Conservation (phyloP, 2,329 filamentous ascomycete genomes). For the Chaetomium globosum region DNA sequence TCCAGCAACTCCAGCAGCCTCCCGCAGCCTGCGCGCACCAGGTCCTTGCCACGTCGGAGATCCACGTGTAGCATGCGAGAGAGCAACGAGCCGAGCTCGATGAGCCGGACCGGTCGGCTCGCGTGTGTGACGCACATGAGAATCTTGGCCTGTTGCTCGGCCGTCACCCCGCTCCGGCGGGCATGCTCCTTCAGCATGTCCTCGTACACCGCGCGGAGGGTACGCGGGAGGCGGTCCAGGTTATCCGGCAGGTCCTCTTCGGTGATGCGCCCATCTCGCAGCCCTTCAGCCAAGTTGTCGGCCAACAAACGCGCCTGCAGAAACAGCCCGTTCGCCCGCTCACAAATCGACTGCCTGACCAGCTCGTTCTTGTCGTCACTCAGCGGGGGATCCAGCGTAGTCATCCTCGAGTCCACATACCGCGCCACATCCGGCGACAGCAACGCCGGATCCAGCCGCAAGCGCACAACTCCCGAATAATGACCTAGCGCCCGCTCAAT, state of each 20-base stretch:
- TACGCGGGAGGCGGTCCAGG: conserved; percentile 35
- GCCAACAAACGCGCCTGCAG: conserved; percentile 43
- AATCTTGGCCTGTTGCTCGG: conserved; percentile 43
- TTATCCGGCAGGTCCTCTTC: conserved; percentile 23
- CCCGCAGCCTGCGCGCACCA: conserved; percentile 45
- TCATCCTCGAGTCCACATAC: conserved; percentile 22
- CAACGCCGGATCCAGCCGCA: conserved; percentile 39
- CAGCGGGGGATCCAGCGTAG: conserved; percentile 7
- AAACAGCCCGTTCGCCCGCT: conserved; percentile 41
- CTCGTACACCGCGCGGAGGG: conserved; percentile 41
- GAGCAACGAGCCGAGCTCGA: conserved; percentile 41
- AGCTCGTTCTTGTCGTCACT: conserved; percentile 9
- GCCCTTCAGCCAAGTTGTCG: conserved; percentile 39
- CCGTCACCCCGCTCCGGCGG: conserved; percentile 36
- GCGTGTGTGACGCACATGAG: conserved; percentile 47
- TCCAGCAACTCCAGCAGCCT: conserved; percentile 49
- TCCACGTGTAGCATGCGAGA: conserved; percentile 26
- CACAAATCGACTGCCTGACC: conserved; percentile 25
- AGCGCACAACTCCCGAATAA: conserved; percentile 33
- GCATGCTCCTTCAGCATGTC: conserved; percentile 45
- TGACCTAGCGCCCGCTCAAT: conserved; percentile 31
- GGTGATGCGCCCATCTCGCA: conserved; percentile 24
- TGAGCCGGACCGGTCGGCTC: conserved; percentile 45
- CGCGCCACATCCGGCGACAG: conserved; percentile 41
- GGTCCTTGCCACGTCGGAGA: conserved; percentile 38